Base-by-base conservation (phyloP, 352 stramenopile species). In the Halophytophthora batemanensis region DNA sequence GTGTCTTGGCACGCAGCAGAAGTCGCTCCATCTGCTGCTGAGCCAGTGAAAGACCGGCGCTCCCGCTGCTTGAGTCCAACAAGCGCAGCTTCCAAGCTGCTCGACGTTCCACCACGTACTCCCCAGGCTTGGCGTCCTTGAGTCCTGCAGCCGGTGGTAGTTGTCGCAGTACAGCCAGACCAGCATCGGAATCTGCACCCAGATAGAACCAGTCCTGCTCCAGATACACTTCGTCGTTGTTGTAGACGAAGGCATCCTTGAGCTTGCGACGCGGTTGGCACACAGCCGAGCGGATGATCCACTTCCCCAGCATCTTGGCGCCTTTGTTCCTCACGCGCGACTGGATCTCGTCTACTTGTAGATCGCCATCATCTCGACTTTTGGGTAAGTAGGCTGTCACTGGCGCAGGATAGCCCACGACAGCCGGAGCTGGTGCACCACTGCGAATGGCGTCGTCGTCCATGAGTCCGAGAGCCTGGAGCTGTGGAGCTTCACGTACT, bases 151-250 rank as follows among this genome's bases (percentile, higher is more conserved):
- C 52, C 22, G 67, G 56, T 5, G 78, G 77, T 7, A 90, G 43
- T 38, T 90, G 76, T 0, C 81, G 77, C 19, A 92, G 53, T 11
- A 92, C 77, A 0, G 81, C 81, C n/a, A 78, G 29, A 11, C 70
- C 69, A 8, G 69, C 66, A 35, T 89, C 80, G 15, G 70, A 81
- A 50, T 90, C 81, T 0, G 82, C 79, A 17, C 72, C 77, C 7
- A 92, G 54, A 42, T 92, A 90, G 62, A 92, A 92, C 78, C 82
- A 90, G 61, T 92, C 78, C 41, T 92, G 82, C 66, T 92, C 79
- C 13, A 92, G 51, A 50, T 84, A 92, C 14, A 92, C 66, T 55
- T 92, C 82, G 46, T 90, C 79, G 49, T 82, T 82, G 64, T 90
- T 92, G 68, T 89, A 89, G 22, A 91, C 81, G 46, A 87, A 91